Base-by-base conservation (phyloP, 257 asterid genomes). In the Salvia rosmarinus region DNA sequence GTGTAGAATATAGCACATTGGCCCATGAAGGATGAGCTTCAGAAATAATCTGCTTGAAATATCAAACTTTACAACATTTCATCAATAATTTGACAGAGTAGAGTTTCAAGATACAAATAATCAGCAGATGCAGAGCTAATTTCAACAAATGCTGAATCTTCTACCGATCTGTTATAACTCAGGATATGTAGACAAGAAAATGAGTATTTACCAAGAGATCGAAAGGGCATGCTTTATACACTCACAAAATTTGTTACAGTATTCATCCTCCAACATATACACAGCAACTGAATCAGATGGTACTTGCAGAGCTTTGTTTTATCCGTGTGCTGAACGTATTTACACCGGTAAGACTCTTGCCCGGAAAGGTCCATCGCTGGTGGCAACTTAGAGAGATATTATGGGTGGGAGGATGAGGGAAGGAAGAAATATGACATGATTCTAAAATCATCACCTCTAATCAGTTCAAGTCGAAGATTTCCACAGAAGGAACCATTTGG, bases 231-330 rank as follows among this genome's bases (percentile, higher is more conserved):
- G 61, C 64, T 71, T 79, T 71, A 6, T 76, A 75, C 78, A 68
- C 77, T 58, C 57, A 44, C 55, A 55, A 42, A 67, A 47, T 60
- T 54, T 59, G 66, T 25, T 42, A 59, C 71, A 79, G 63, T 65
- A 67, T 42, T 50, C 68, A 71, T 71, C 71, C 44, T 49, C 67
- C 50, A 69, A 52, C 69, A 72, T 74, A 40, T 77, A 75, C 77
- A 74, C 14, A 52, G 39, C 49, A 74, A 68, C 62, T 47, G 67
- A 71, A 82, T 64, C 65, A 34, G 19, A 14, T n/a, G 37, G 57
- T 52, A 16, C 58, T 63, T n/a, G 50, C 43, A 3, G 56, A 58
- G 56, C 65, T 51, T 25, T 47, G 42, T 66, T 25, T 28, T 47
- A 16, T 40, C 71, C 52, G 39, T 19, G 39, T 21, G 34, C 23